Percentiles rank a stretch among this genome's conserved stretches.
Evolutionary conservation across 2,329 filamentous ascomycete species (phyloP).

Genomic region (Fusarium longipes): DNA sequence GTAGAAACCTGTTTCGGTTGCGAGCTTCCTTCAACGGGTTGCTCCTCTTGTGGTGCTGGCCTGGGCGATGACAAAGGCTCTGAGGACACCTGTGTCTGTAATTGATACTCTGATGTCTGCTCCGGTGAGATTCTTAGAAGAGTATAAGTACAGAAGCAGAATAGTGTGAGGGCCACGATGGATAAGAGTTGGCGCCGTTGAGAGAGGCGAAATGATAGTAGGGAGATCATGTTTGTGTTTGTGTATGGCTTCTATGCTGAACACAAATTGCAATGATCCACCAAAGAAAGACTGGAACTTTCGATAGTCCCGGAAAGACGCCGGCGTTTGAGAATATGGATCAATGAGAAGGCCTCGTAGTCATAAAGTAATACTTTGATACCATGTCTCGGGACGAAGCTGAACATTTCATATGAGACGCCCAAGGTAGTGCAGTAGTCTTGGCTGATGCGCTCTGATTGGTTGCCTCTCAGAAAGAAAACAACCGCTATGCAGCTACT

Average conservation of each 20-base stretch:
- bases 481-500: conserved; percentile 4
- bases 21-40: conserved; percentile 33
- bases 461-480: conserved; percentile 21
- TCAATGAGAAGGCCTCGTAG: not conserved
- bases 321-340: not conserved
- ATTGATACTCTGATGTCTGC: not conserved
- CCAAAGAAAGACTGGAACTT: not conserved
- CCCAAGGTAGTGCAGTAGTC: not conserved
- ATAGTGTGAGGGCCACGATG: conserved; percentile 51
- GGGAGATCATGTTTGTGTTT: conserved; percentile 45
- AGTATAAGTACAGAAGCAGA: conserved; percentile 53
- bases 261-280: conserved; percentile 3
- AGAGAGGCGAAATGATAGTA: conserved; percentile 41
- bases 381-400: conserved; percentile 4
- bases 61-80: conserved; percentile 14
- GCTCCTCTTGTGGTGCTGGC: conserved; percentile 19
- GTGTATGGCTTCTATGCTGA: conserved; percentile 18
- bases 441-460: conserved; percentile 12
- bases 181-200: conserved; percentile 55
- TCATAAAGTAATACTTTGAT: not conserved
- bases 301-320: not conserved
- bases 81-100: conserved; percentile 14
- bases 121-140: conserved; percentile 36
- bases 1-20: conserved; percentile 49
- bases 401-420: conserved; percentile 4